Evolutionary conservation across 208 protist genomes (phyloP), one percentile per base, ranked within the genome.

Genomic region (Porcisia deanei): DNA sequence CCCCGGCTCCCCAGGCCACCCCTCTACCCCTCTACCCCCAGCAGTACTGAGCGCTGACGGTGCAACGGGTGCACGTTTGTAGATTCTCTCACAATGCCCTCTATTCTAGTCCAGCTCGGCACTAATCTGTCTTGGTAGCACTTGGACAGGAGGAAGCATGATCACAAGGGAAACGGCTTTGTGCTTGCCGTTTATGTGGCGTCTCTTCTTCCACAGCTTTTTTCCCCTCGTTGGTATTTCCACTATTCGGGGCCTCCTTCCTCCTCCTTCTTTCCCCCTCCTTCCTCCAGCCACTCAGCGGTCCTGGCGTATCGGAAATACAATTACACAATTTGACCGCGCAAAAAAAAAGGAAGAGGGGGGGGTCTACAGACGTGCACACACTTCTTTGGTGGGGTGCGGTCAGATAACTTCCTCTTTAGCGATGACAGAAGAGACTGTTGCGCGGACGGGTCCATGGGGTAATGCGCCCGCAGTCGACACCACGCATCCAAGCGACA

Each of bases 241-340:
- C n/a, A 45, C 37, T 12, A 57, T 43, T 59, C 30, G 30, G 30
- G 30, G 30, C 30, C 30, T 30, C 22, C 37, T 47, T 64, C 2
- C 22, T 78, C 77, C 39, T 67, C 77, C 41, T 68, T 55, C n/a
- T 55, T 65, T 75, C 47, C 5, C 57, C 3, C 66, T 63, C 55
- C n/a, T 66, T 65, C 30, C 54, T 52, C 30, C 30, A 30, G 30
- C 30, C 59, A 5, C 25, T 41, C 34, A 3, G 25, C 59, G 5
- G 34, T 16, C 37, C 34, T 64, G 37, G 2, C 16, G 41, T 25
- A 12, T 37, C 59, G 34, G 34, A 64, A 3, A 43, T 3, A 7
- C 59, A 3, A 9, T 64, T 34, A 18, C 30, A 30, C 30, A 30
- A 30, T 30, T 30, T 30, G 30, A 30, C 30, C 30, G 30, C 30